Base-by-base conservation (phyloP, 768 basidiomycete genomes). In the Rhodotorula taiwanensis region DNA sequence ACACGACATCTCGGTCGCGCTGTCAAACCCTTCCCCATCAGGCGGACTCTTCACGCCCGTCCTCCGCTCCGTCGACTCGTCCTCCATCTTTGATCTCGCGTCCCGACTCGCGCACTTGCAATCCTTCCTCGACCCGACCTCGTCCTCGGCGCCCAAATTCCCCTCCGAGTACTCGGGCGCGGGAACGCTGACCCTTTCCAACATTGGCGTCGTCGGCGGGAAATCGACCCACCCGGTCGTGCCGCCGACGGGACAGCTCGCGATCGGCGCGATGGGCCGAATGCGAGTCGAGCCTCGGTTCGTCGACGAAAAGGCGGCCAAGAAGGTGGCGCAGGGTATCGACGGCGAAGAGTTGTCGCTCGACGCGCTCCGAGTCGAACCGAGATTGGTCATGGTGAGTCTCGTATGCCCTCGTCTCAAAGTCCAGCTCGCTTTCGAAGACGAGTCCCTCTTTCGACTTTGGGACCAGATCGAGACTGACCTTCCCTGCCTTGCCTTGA, bases 211-310 rank as follows among this genome's bases (percentile, higher is more conserved):
- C 15, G 79, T 88, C n/a, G 90, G 86, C 0, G 79, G 78, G 15
- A 83, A 84, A 58, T 80, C 77, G 61, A 88, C 89, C 11, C 78
- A 80, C 20, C 89, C 89, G 0, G 82, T 91, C 50, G 79, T 91
- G 3, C 83, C 90, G 0, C 86, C 85, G 0, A 88, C 88, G 0
- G 88, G 88, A 0, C 89, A 89, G 0, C 82, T 91, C 0, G 88
- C 87, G 16, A 90, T 91, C 61, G 88, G 88, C 3, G 89, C 87
- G 5, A 78, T 91, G 14, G 89, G 89, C 5, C 75, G 85, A 31
- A 86, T 87, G 15, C 82, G 82, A 21, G 63, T 68, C 36, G 60
- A 64, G 57, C 63, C 70, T 33, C n/a, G 56, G 27, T 71, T 65
- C 30, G 30, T 13, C 0, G 55, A 45, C 3, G 54, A 49, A 13